Base-by-base conservation (phyloP, 2,329 filamentous ascomycete species). In the Hirsutella rhossiliensis region DNA sequence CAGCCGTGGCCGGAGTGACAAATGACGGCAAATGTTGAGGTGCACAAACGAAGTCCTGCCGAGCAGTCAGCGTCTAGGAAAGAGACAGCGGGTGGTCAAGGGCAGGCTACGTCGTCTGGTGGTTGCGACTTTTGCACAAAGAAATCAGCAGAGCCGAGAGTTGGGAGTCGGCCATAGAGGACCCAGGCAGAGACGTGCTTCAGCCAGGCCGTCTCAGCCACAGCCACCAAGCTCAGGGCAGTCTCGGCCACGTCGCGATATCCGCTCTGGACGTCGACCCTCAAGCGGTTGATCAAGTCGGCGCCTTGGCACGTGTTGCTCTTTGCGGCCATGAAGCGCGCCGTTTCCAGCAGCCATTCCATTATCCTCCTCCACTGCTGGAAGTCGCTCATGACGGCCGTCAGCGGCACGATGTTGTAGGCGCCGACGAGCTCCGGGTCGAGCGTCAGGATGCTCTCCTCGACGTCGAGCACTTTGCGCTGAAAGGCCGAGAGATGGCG, bases 321-420 rank as follows among this genome's bases (percentile, higher is more conserved):
- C 47, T 56, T 57, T 43, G 57, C 52, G 43, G 77, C 63, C 60
- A 96, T 85, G 52, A 84, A 86, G 52, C 76, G 73, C 30, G 78
- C 75, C 40, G 89, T 66, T 29, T 78, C 73, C 80, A 83, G 86
- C 18, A 96, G 72, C 87, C 90, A 97, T 54, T 89, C 82, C 70
- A 97, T 76, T 31, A 81, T 73, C 53, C 87, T 76, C 40, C 76
- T 84, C 90, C 90, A 97, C 38, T 77, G 82, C n/a, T 83, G 80
- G 56, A 97, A 96, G 56, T 92, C 84, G 5, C 75, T 76, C 27
- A 94, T 80, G 18, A 97, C 75, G 2, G 82, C 82, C 41, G 92
- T 94, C 53, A 98, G 65, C 3, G 92, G 90, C 19, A 97, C 90
- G 49, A 95, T 94, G 48, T 90, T 84, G 60, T 96, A 95, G 1